Evolutionary conservation across 257 asterid species (phyloP).

Genomic region (Solanum virginianum): DNA sequence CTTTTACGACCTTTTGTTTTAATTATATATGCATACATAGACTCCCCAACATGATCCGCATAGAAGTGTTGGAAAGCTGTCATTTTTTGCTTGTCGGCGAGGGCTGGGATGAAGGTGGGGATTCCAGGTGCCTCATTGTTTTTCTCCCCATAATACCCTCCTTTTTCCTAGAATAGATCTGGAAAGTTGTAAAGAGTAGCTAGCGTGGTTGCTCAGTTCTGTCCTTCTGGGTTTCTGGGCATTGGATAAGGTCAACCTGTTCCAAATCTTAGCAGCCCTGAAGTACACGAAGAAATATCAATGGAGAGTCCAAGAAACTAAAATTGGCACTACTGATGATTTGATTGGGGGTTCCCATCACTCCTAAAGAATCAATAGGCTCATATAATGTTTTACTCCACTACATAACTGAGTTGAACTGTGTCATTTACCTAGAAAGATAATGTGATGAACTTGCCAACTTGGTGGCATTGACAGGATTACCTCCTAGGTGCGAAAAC

Average conservation of each 20-base stretch:
- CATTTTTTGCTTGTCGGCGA: not conserved
- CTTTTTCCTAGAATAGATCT: not conserved
- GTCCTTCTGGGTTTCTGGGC: not conserved
- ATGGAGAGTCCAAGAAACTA: not conserved
- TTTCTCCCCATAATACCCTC: not conserved
- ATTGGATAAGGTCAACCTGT: not conserved
- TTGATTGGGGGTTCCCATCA: not conserved
- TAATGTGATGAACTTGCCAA: not conserved
- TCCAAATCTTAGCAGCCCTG: not conserved
- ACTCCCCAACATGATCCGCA: not conserved
- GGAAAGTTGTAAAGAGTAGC: not conserved
- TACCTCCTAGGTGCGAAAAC: too few species aligned
- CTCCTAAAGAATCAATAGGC: not conserved
- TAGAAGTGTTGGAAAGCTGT: not conserved
- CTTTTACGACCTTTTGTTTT: not conserved
- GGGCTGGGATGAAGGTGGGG: not conserved
- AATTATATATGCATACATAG: not conserved
- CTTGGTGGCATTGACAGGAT: not conserved
- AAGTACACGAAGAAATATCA: not conserved
- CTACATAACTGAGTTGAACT: too few species aligned
- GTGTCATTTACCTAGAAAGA: not conserved
- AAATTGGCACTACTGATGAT: not conserved
- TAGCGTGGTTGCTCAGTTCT: not conserved
- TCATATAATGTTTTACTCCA: too few species aligned
- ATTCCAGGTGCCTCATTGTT: not conserved